Evolutionary conservation across 2,329 filamentous ascomycete species (phyloP), one percentile per base, ranked within the genome.

Genomic region (Colletotrichum falcatum): DNA sequence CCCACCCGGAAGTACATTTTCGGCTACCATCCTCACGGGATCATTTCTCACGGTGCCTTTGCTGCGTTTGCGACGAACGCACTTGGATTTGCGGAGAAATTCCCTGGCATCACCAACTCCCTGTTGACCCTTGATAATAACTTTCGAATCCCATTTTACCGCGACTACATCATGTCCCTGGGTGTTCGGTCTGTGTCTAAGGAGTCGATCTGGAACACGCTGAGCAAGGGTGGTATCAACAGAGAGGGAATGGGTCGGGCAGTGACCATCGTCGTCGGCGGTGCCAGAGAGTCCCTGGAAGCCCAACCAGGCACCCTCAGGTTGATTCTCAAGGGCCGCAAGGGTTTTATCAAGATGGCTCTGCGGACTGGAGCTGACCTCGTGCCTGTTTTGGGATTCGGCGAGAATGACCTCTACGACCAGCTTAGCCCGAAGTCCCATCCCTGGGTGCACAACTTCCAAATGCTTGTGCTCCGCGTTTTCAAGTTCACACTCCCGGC

Each of bases 1-100:
- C 88, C 94, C 0, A 94, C 92, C 1, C 87, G 94, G 73, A 97
- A 97, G 81, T 99, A 98, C 83, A 94, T 99, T 73, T 94, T 99
- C 76, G 95, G 95, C 54, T 98, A 98, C 80, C 96, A 98, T 77
- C 96, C 96, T 0, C 96, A 99, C 78, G 95, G 96, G 30, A 98
- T 99, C 80, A 98, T 99, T 77, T 96, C 93, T 6, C 94, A 98
- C 76, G 96, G 95, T n/a, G 95, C 95, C 0, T 98, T 95, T 83
- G 93, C 91, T 6, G 93, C 95, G 6, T 98, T 98, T 77, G 93
- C 88, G 5, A 98, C 95, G 0, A 95, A 98, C 76, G 94, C 94
- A 0, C 86, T 98, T 0, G 94, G 94, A 0, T 98, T 98, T 80
- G 87, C 89, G 0, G 89, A 93, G 66, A 89, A 97, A 72, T 99